These are phyloP conservation scores for Salix dunnii DNA, from an alignment of 345 rosid species.

Conservation along the genomic window DNA sequence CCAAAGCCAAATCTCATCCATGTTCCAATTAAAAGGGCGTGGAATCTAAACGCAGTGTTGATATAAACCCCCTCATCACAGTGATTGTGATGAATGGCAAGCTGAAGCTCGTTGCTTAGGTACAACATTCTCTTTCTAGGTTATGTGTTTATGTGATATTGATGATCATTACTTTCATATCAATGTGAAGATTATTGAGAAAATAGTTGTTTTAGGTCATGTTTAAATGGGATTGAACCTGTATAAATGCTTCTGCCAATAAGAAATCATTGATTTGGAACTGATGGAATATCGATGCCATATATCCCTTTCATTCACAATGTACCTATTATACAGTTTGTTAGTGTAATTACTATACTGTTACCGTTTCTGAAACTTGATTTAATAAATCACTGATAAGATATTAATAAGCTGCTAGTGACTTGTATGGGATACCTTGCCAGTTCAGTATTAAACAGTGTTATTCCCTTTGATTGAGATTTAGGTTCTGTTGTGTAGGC, in stretches of 20 bases:
- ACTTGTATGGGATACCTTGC: not conserved
- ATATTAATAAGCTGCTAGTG: not conserved
- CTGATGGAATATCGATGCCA: not conserved
- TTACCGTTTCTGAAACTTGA: not conserved
- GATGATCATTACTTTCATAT: not conserved
- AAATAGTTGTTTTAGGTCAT: not conserved
- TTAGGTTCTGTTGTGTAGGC: not conserved
- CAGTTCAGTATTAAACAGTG: not conserved
- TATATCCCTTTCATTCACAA: not conserved
- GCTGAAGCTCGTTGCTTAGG: not conserved
- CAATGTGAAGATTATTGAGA: not conserved
- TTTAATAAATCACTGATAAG: not conserved
- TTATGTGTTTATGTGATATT: not conserved
- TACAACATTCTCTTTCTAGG: not conserved
- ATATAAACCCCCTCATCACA: too few relatives aligned
- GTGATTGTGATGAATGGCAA: not conserved
- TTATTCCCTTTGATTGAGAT: not conserved
- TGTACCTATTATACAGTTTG: not conserved
- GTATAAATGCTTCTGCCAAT: not conserved
- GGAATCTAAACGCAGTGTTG: not conserved
- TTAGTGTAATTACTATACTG: too few relatives aligned
- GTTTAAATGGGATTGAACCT: not conserved
- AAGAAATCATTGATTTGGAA: not conserved
- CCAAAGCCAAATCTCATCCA: not conserved
- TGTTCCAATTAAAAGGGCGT: not conserved